These are phyloP conservation scores for Sclerotinia subarctica DNA, from an alignment of 2,329 filamentous ascomycete genomes.

Conservation along the genomic window DNA sequence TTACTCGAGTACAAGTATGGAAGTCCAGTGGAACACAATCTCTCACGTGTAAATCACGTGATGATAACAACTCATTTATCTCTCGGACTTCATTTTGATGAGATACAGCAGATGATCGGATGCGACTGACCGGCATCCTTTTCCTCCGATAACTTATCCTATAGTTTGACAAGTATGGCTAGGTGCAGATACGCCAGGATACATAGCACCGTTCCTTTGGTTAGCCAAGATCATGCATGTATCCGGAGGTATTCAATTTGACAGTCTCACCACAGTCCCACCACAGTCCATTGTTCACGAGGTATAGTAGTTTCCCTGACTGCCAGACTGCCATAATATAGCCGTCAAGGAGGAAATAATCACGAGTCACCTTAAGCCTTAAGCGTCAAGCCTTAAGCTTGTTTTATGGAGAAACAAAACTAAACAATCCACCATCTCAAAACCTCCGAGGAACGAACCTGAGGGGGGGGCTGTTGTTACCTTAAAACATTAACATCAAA, in stretches of 20 bases:
- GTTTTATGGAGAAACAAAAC: slow-evolving; percentile 13
- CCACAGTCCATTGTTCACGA: slow-evolving; percentile 4
- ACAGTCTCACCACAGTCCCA: slow-evolving; percentile 14
- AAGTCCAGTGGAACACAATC: not conserved
- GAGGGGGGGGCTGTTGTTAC: slow-evolving; percentile 10
- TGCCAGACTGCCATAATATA: slow-evolving; percentile 7
- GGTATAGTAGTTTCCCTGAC: not conserved
- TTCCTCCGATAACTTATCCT: slow-evolving; percentile 16
- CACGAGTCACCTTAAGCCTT: slow-evolving; percentile 6
- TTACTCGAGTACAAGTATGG: too few relatives aligned
- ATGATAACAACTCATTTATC: too few relatives aligned
- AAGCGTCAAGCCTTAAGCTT: too few relatives aligned
- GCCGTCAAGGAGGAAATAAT: slow-evolving; percentile 3
- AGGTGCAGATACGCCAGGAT: slow-evolving; percentile 20
- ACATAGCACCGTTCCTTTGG: slow-evolving; percentile 17
- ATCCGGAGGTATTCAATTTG: slow-evolving; percentile 18
- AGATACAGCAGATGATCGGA: slow-evolving; percentile 17
- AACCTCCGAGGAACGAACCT: slow-evolving; percentile 16
- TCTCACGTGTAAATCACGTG: not conserved
- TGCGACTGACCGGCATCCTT: slow-evolving; percentile 1
- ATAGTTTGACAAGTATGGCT: slow-evolving; percentile 19
- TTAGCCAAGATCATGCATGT: slow-evolving; percentile 22
- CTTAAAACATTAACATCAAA: slow-evolving; percentile 15
- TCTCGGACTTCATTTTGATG: not conserved
- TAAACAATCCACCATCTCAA: slow-evolving; percentile 3